These are phyloP conservation scores for Pseudomonodictys pantanalensis DNA, from an alignment of 495 filamentous ascomycete species.

Conservation along the genomic window DNA sequence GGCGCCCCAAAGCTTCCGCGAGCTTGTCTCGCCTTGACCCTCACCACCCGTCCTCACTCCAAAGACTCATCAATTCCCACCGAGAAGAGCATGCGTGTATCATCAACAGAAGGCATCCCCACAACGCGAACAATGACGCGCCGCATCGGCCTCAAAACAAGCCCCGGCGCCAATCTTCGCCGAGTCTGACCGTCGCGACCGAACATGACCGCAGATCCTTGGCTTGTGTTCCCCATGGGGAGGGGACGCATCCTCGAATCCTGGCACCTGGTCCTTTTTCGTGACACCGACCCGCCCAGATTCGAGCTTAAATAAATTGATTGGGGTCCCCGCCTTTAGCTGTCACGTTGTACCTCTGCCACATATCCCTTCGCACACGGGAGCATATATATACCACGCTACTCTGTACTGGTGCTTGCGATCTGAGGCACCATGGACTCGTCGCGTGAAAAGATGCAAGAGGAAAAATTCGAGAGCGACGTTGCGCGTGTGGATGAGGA, in stretches of 20 bases:
- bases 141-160: background rate
- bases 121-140: too few species aligned
- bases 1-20: constrained; percentile 65
- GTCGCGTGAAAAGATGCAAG: background rate
- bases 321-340: background rate
- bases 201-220: background rate
- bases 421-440: background rate
- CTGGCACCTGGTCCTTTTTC: background rate
- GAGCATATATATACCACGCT: background rate
- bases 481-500: background rate
- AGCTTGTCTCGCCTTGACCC: constrained; percentile 33
- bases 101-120: too few species aligned
- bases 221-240: background rate
- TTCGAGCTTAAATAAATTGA: background rate
- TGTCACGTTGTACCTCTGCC: background rate
- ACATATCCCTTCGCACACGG: background rate
- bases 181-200: background rate
- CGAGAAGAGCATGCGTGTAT: too few species aligned
- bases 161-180: background rate
- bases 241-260: too few species aligned
- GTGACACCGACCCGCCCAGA: background rate
- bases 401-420: background rate
- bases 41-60: background rate
- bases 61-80: too few species aligned
- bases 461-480: constrained; percentile 3